Percentiles rank a stretch among this genome's conserved stretches.
Evolutionary conservation across 2,329 filamentous ascomycete species (phyloP).

Genomic region (Botrytis cinerea): DNA sequence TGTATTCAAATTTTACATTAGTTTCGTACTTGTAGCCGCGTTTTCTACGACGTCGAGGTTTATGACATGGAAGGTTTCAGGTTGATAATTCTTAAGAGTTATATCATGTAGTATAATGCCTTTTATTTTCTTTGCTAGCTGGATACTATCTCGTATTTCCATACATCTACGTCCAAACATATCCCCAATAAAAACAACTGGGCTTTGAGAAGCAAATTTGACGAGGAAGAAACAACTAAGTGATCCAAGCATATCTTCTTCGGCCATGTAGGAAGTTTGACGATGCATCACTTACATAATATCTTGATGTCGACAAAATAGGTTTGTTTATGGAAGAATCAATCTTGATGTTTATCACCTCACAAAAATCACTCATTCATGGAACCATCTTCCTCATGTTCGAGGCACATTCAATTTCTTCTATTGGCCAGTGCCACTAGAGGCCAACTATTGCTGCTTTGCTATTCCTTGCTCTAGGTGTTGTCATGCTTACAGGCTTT

Average conservation of each 20-base stretch:
- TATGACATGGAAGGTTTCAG: too few relatives aligned
- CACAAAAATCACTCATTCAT: conserved; percentile 33
- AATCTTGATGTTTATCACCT: conserved; percentile 31
- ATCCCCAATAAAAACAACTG: conserved; percentile 48
- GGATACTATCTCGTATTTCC: neutral
- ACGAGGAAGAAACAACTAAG: conserved; percentile 30
- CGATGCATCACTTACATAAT: neutral
- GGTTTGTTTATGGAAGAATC: conserved; percentile 24
- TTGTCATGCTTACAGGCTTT: conserved; percentile 73
- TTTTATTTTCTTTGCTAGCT: neutral
- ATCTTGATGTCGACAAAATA: neutral
- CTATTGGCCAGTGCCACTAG: conserved; percentile 46
- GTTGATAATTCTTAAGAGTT: neutral
- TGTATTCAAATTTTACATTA: neutral
- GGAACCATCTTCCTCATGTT: conserved; percentile 45
- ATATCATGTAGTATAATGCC: neutral
- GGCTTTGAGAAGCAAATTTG: conserved; percentile 40
- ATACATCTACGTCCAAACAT: neutral
- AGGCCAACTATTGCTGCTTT: conserved; percentile 45
- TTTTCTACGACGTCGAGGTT: neutral
- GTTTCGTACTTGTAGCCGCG: neutral
- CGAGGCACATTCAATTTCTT: conserved; percentile 50
- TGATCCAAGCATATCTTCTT: neutral
- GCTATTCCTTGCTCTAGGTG: neutral
- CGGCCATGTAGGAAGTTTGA: neutral